Evolutionary conservation across 2,329 filamentous ascomycete genomes (phyloP), one percentile per base, ranked within the genome.

Genomic region (Whalleya microplaca): DNA sequence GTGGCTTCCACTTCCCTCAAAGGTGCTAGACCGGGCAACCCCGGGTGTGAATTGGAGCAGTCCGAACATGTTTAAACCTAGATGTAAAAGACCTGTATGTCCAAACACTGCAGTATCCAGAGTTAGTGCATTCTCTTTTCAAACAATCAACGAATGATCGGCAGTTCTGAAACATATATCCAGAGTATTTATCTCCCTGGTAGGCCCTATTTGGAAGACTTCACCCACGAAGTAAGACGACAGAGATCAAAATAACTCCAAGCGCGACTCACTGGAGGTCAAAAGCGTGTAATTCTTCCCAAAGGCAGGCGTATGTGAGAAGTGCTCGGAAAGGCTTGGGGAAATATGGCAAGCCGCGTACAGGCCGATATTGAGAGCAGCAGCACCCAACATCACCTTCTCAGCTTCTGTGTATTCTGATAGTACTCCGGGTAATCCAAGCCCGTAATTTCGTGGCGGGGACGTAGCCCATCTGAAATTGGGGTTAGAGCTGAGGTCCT

Each of bases 281-380:
- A 71, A 51, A 20, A 69, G 59, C 37, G 68, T 70, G 48, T 64
- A 66, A 47, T 68, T 69, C 7, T 40, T 45, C 1, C 42, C 20
- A 4, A 19, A 2, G 7, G 43, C 43, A 20, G 69, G 65, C 19
- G 55, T 21, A 48, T 68, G 67, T 8, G 10, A 6, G 23, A 69
- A 61, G 20, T 57, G 37, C 10, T n/a, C 2, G 1, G 7, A 18
- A 3, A 62, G 21, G 18, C n/a, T 21, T 2, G 61, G 59, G 0
- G 53, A 41, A 12, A 54, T 19, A 2, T 6, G 49, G 37, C 41
- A 57, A 3, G 57, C 51, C 3, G 55, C 51, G 21, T 56, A 48
- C 7, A 63, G 23, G 21, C 51, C 40, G 8, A 48, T 45, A 29
- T 65, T 65, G 27, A 64, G n/a, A 4, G 48, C 63, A 20, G 65